Evolutionary conservation across 2,329 filamentous ascomycete species (phyloP), one percentile per base, ranked within the genome.

Genomic region (Ascocoryne sarcoides): DNA sequence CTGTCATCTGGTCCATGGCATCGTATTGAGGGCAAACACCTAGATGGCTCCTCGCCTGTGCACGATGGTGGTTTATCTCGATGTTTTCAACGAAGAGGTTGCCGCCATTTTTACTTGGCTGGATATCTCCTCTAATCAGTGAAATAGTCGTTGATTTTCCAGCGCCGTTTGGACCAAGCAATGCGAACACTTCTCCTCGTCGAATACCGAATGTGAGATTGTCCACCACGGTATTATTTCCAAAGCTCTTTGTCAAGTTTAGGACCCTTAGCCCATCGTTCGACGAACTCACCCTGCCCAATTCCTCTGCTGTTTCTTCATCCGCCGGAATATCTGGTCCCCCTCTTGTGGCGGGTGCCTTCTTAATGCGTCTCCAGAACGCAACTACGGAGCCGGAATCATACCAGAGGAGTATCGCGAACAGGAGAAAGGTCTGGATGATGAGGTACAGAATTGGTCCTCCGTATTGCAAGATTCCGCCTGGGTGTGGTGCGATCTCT

Each of bases 1-100:
- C 87, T 0, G 88, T 93, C 85, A 95, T 89, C 39, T 81, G 74
- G 60, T 95, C 90, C 66, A 94, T 82, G 7, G 89, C 54, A 56
- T 88, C 83, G 51, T 84, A 82, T 60, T 88, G 89, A 0, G 90
- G 89, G 54, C 89, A 95, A 0, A 95, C 89, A n/a, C 90, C 90
- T 0, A 95, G 73, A 52, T 87, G 76, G 2, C 75, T 69, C 36
- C 89, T 76, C 3, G 88, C 89, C 2, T 74, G 70, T 1, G 84
- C 78, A 10, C 86, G 76, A 47, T 82, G 73, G 38, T 71, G 73
- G n/a, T 75, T 76, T 35, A 95, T 82, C 4, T 84, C 87, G 5
- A 79, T 73, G 47, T 82, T 71, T 55, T 94, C 84, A 28, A 95
- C 82, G 31, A 87, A 73, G 4, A 95, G 76, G 42, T 93, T 84